A percentile compares a stretch with the other conserved stretches of the same genome.
Evolutionary conservation across 257 asterid species (phyloP).

Genomic region (Ehretia macrophylla): DNA sequence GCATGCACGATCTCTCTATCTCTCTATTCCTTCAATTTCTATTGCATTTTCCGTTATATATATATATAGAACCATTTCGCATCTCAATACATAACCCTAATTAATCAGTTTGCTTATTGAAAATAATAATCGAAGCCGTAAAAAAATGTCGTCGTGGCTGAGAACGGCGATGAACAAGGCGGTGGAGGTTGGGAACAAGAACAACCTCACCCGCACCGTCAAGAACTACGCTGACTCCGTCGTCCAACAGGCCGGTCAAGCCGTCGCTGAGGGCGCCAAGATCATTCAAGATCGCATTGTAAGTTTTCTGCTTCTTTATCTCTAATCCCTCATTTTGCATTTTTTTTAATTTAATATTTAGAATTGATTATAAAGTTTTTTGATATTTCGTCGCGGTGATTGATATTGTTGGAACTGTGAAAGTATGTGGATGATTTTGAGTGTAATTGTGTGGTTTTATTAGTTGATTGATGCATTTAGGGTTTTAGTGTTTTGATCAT

Average conservation of each 20-base stretch:
- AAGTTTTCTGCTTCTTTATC: conserved; percentile 8
- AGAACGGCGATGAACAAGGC: conserved; percentile 96
- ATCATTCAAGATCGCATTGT: conserved; percentile 89
- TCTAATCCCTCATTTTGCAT: neutral
- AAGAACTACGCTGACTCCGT: conserved; percentile 86
- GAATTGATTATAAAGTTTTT: neutral
- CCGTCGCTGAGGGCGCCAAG: conserved; percentile 91
- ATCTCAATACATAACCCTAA: too few relatives aligned
- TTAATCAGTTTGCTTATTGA: neutral
- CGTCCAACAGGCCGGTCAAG: conserved; percentile 97
- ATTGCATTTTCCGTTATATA: neutral
- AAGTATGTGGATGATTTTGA: neutral
- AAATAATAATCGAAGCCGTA: neutral
- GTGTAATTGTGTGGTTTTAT: neutral
- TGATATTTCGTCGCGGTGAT: neutral
- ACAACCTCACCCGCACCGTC: conserved; percentile 85
- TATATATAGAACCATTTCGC: too few relatives aligned
- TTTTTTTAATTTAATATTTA: neutral
- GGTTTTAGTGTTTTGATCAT: neutral
- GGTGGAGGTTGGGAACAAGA: conserved; percentile 94
- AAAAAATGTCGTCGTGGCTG: conserved; percentile 89
- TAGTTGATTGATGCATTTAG: neutral
- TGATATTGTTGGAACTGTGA: too few relatives aligned
- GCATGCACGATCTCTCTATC: too few relatives aligned
- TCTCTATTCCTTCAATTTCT: too few relatives aligned